Evolutionary conservation across 345 rosid genomes (phyloP).

Genomic region (Hypericum perforatum): DNA sequence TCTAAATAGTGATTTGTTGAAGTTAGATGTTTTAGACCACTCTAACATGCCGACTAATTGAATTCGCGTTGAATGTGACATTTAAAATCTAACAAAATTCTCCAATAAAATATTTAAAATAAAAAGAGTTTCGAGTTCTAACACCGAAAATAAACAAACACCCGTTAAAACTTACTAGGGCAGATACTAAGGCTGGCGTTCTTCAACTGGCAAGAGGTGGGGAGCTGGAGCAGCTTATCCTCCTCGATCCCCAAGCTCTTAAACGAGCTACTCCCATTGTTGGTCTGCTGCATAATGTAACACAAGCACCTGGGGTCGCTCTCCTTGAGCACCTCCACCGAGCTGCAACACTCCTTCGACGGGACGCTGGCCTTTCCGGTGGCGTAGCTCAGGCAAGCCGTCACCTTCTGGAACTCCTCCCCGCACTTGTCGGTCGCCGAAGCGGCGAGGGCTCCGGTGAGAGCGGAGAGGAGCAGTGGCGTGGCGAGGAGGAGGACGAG

Average conservation of each 20-base stretch:
- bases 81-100: no score
- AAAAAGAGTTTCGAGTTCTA: no score
- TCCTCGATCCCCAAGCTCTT: constrained; percentile 65
- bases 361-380: constrained; percentile 47
- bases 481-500: no score
- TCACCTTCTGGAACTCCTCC: constrained; percentile 42
- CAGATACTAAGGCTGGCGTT: constrained; percentile 57
- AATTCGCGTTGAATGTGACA: no score
- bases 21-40: no score
- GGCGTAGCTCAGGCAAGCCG: constrained; percentile 53
- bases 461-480: no score
- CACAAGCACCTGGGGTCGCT: constrained; percentile 76
- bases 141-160: no score
- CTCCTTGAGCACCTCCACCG: constrained; percentile 39
- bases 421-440: constrained; percentile 22
- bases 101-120: no score
- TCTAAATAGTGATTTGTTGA: no score
- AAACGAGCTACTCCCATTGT: constrained; percentile 34
- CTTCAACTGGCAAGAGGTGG: constrained; percentile 58
- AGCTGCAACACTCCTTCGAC: constrained; percentile 51
- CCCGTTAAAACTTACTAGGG: constrained; percentile 39
- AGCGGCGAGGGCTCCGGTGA: no score
- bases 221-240: constrained; percentile 60
- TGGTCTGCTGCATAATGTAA: constrained; percentile 48
- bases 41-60: no score